Evolutionary conservation across 352 stramenopile species (phyloP).

Genomic region (Globisporangium camurandrum): DNA sequence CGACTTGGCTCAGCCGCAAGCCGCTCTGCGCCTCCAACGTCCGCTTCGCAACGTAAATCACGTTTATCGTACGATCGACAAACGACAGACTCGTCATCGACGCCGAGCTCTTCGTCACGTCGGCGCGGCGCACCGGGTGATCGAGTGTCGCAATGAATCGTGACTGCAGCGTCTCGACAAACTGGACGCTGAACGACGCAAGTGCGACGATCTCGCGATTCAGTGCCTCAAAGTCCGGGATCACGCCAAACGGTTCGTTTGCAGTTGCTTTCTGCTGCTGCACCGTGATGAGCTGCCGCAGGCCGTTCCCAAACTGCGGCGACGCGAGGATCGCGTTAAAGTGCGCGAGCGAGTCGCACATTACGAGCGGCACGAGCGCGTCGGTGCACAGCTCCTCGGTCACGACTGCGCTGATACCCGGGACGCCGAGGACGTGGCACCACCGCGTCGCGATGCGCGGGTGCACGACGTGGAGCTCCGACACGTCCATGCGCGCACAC

Average conservation of each 20-base stretch:
- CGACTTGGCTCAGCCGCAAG: conserved; percentile 47
- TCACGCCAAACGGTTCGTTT: conserved; percentile 32
- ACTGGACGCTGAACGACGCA: conserved; percentile 34
- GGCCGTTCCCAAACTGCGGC: conserved; percentile 42
- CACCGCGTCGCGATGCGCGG: conserved; percentile 40
- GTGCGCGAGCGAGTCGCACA: conserved; percentile 29
- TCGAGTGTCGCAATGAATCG: conserved; percentile 57
- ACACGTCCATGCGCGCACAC: conserved; percentile 49
- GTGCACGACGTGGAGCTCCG: conserved; percentile 58
- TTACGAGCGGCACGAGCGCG: conserved; percentile 3
- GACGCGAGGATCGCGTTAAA: conserved; percentile 46
- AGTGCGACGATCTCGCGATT: conserved; percentile 48
- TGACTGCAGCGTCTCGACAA: conserved; percentile 41
- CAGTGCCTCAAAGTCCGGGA: conserved; percentile 58
- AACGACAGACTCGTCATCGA: conserved; percentile 51
- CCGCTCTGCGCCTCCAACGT: conserved; percentile 22
- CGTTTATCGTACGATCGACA: conserved; percentile 24
- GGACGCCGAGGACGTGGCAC: conserved; percentile 50
- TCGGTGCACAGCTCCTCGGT: conserved; percentile 45
- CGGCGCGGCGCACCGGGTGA: conserved; percentile 32
- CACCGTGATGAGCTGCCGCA: conserved; percentile 59
- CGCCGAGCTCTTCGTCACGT: conserved; percentile 51
- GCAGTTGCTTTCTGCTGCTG: conserved; percentile 50
- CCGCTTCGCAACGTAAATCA: conserved; percentile 48
- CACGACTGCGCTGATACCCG: conserved; percentile 50